A percentile compares a stretch with the other conserved stretches of the same genome.
phyloP scores from a whole-genome alignment of 2,329 filamentous ascomycete genomes.

The Exophiala xenobiotica region DNA sequence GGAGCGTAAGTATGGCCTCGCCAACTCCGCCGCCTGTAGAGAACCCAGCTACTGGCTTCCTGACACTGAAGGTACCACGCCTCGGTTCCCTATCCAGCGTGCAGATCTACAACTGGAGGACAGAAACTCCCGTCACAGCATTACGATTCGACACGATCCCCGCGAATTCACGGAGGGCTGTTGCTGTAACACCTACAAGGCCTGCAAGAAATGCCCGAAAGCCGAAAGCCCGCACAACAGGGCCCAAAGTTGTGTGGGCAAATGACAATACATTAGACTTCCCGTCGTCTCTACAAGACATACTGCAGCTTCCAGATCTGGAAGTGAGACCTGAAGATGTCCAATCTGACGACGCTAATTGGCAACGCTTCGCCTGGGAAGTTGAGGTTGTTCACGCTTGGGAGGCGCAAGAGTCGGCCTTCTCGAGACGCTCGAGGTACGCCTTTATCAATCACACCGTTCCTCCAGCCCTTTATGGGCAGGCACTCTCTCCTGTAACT shows the following conservation, averaged over 20 bases:
- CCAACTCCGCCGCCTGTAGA: constrained; percentile 6
- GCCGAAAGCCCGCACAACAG: not conserved
- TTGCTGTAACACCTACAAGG: not conserved
- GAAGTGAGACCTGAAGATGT: constrained; percentile 6
- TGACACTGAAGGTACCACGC: constrained; percentile 28
- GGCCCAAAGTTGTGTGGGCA: constrained; percentile 16
- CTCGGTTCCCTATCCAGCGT: constrained; percentile 20
- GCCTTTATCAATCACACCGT: constrained; percentile 29
- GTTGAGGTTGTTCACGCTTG: constrained; percentile 53
- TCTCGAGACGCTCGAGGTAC: constrained; percentile 11
- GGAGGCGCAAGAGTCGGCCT: constrained; percentile 36
- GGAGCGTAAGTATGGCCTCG: not conserved
- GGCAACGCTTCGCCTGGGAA: constrained; percentile 33
- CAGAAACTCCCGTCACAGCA: constrained; percentile 12
- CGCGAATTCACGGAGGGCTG: constrained; percentile 2
- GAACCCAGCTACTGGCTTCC: constrained; percentile 21
- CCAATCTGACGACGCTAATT: constrained; percentile 14
- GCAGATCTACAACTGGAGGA: constrained; percentile 17
- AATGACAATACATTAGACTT: constrained; percentile 9
- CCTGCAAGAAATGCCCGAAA: constrained; percentile 2
- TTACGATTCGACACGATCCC: constrained; percentile 10
- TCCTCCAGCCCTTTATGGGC: constrained; percentile 12
- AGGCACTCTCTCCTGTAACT: not conserved
- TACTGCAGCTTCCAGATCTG: constrained; percentile 14
- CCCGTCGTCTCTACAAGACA: constrained; percentile 18